Base-by-base conservation (phyloP, 768 basidiomycete genomes). In the Pleurotus eryngii region DNA sequence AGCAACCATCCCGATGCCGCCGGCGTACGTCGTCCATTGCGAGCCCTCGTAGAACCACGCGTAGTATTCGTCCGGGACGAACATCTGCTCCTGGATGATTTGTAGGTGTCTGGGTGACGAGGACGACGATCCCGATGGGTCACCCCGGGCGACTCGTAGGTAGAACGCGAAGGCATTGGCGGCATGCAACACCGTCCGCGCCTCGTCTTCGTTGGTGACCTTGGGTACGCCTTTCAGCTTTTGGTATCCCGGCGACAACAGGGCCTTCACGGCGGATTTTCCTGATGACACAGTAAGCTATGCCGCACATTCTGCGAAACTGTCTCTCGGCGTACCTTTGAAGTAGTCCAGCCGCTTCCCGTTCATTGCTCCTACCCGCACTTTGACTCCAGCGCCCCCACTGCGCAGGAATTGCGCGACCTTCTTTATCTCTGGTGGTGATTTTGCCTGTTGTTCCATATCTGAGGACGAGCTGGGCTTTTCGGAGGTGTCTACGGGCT, bases 341-440 rank as follows among this genome's bases (percentile, higher is more conserved):
- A 98, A 99, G 75, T 98, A 99, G 72, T 98, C 96, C 51, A 95
- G 75, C 37, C 96, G 87, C 72, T 96, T 97, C 20, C 96, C 96
- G 64, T 92, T 92, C 66, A 98, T 74, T 7, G 95, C 89, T 18
- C 97, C 97, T 8, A 89, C 87, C 61, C 92, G 82, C 55, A 87
- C 82, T 77, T 97, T 98, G 65, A 98, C 85, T 2, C 92, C 92
- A 12, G 92, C 80, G 65, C 86, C 87, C 63, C 89, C 87, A 62
- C 90, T 87, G 46, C 97, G 85, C 49, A 99, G 77, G 67, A 91
- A 99, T 62, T 90, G 83, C 55, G 91, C 91, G 49, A 95, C 86
- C 65, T 86, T 88, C 64, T 86, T 85, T 50, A 92, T 74, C 51
- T 95, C 88, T 46, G 85, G 80, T 11, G 93, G 84, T 14, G 95